Evolutionary conservation across 176 grass and related monocot species (phyloP).

Genomic region (Poa annua): DNA sequence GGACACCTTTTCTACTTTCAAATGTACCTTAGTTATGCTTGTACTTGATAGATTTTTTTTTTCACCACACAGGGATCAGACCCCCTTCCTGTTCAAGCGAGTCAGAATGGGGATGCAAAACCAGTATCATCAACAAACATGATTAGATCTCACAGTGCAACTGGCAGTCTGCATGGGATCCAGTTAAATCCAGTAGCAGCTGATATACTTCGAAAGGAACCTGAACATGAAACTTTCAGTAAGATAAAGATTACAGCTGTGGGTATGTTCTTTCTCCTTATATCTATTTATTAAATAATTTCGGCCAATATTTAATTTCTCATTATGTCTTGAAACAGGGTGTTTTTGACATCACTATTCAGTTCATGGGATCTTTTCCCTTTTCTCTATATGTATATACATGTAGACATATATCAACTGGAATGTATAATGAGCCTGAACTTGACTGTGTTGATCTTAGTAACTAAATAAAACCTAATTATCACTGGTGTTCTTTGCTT

Average conservation of each 20-base stretch:
- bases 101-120: slow-evolving; percentile 59
- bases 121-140: slow-evolving; percentile 67
- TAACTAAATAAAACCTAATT: not conserved
- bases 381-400: slow-evolving; percentile 8
- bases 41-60: slow-evolving; percentile 11
- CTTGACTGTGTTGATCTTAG: not conserved
- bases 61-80: slow-evolving; percentile 51
- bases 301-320: not conserved
- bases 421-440: not conserved
- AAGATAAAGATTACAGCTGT: slow-evolving; percentile 76
- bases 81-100: slow-evolving; percentile 48
- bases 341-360: slow-evolving; percentile 12
- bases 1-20: not conserved
- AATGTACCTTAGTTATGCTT: slow-evolving; percentile 2
- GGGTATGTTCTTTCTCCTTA: slow-evolving; percentile 53
- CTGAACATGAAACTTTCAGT: slow-evolving; percentile 88
- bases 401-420: not conserved
- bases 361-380: not conserved
- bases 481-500: not conserved
- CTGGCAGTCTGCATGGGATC: slow-evolving; percentile 74
- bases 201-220: slow-evolving; percentile 92
- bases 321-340: not conserved
- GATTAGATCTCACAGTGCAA: slow-evolving; percentile 87
- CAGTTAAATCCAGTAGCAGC: slow-evolving; percentile 89
- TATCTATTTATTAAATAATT: slow-evolving; percentile 2